phyloP scores from a whole-genome alignment of 148 eudicot genomes.

The Limonium bicolor region DNA sequence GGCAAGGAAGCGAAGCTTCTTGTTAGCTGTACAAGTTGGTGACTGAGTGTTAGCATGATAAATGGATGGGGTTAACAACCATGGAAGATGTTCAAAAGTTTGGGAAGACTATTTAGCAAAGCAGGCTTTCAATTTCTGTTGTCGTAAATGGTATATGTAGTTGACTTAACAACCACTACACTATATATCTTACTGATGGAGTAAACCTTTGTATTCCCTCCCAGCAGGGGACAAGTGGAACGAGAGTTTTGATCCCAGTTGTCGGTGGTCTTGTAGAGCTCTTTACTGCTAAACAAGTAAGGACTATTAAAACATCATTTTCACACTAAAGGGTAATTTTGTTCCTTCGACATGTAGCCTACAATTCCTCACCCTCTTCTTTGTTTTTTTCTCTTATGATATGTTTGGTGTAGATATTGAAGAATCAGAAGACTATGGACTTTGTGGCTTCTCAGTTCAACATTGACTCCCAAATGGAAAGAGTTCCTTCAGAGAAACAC shows the following conservation, averaged over 20 bases:
- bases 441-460: conserved; percentile 22
- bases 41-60: too few relatives aligned
- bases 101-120: too few relatives aligned
- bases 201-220: conserved; percentile 7
- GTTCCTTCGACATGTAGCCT: neutral
- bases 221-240: conserved; percentile 33
- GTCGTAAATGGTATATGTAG: too few relatives aligned
- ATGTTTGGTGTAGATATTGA: conserved; percentile 24
- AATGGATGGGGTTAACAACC: too few relatives aligned
- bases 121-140: too few relatives aligned
- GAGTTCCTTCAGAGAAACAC: conserved; percentile 8
- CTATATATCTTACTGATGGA: too few relatives aligned
- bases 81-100: too few relatives aligned
- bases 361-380: neutral
- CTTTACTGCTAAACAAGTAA: conserved; percentile 45
- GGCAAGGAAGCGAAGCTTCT: too few relatives aligned
- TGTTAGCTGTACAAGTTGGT: too few relatives aligned
- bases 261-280: conserved; percentile 76
- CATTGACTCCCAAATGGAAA: conserved; percentile 13
- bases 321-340: neutral
- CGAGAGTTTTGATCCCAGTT: conserved; percentile 70
- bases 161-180: too few relatives aligned
- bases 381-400: neutral
- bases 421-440: conserved; percentile 37
- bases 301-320: too few relatives aligned